Conservation (phyloP, 306 rosid species). For the Hippophae rhamnoides region DNA sequence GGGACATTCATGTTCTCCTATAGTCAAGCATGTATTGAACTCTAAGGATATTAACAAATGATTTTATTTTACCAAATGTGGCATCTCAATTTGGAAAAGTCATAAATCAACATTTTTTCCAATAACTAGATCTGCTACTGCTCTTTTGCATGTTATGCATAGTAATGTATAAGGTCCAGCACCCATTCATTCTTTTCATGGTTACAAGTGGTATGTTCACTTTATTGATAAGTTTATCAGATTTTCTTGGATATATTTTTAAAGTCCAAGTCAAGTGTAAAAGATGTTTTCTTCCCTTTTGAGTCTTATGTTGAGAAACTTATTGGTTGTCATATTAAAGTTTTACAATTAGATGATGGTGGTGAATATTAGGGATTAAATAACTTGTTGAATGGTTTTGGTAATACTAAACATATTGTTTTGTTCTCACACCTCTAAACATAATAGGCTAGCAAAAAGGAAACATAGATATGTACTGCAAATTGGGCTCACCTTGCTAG, state of each 20-base stretch:
- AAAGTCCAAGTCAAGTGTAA: neutral
- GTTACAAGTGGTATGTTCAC: neutral
- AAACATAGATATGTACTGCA: neutral
- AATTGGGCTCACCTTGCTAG: neutral
- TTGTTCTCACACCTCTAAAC: neutral
- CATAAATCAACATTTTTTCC: neutral
- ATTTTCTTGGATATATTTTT: neutral
- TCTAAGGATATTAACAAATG: too few species aligned
- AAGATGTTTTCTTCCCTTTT: neutral
- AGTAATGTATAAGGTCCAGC: neutral
- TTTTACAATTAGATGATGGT: neutral
- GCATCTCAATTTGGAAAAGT: neutral
- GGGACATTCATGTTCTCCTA: too few species aligned
- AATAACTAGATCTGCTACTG: neutral
- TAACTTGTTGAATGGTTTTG: neutral
- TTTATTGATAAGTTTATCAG: neutral
- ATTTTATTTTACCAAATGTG: too few species aligned
- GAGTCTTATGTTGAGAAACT: neutral
- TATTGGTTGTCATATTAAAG: neutral
- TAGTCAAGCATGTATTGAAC: too few species aligned
- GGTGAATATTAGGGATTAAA: neutral
- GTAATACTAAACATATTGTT: neutral
- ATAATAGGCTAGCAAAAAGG: neutral
- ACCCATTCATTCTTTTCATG: neutral
- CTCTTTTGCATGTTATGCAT: neutral